Evolutionary conservation across 768 basidiomycete species (phyloP), one percentile per base, ranked within the genome.

Genomic region (Termitomyces titanicus): DNA sequence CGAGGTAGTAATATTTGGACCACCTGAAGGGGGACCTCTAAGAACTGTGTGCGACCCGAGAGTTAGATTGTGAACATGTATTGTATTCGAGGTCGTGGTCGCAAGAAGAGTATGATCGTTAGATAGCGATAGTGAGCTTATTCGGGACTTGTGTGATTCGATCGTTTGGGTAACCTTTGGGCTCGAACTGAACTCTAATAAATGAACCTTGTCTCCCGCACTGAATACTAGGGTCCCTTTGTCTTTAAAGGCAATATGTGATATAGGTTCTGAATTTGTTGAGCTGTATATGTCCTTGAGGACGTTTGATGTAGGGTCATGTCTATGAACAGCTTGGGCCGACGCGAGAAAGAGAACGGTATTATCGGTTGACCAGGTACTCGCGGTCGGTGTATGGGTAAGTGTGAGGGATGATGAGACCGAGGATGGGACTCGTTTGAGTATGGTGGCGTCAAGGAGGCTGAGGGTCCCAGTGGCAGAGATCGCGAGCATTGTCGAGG

Each of bases 31-130:
- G 3, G 86, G 67, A 0, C 86, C 85, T 27, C 80, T 78, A 37
- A 91, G 75, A 29, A 74, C 70, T 2, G 76, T 77, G 59, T 82
- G 78, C 8, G 84, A 77, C 13, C 79, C 79, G 11, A 77, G 72
- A 0, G 77, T 63, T 50, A 89, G 70, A 58, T 87, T 81, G 61
- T 89, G 79, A 12, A 91, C 73, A 63, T 88, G 77, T 18, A 80
- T 79, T 3, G 77, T 76, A 38, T 70, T 69, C 0, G 72, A 58
- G 9, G 87, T 82, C 3, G 80, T 79, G 1, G 80, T 81, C 0
- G 83, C 82, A 31, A 90, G 76, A 20, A 86, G 66, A 4, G 75
- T 75, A 12, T 66, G 62, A 58, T 89, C 86, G 53, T 76, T 83
- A 17, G 84, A 85, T 2, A 88, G 66, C 0, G 87, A 78, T 8